Conservation (phyloP, 2,329 filamentous ascomycete species). For the Zasmidium cellare region DNA sequence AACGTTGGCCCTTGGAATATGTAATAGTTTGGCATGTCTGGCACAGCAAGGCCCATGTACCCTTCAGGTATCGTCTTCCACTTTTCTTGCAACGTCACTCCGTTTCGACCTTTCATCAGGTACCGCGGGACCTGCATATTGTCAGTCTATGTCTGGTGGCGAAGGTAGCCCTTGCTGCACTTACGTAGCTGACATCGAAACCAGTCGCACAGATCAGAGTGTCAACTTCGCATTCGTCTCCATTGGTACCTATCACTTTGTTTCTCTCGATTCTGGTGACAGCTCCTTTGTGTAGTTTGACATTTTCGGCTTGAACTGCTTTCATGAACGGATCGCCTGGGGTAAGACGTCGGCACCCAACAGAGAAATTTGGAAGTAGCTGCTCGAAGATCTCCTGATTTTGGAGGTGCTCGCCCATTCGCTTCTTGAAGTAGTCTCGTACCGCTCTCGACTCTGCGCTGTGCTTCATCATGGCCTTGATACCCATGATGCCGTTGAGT, state of each 20-base stretch:
- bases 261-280: not conserved
- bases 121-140: constrained; percentile 11
- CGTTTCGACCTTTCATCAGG: constrained; percentile 24
- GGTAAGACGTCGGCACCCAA: constrained; percentile 49
- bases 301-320: constrained; percentile 48
- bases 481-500: constrained; percentile 8
- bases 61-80: constrained; percentile 41
- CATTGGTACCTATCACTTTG: not conserved
- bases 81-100: constrained; percentile 31
- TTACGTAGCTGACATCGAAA: constrained; percentile 33
- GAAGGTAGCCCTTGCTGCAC: not conserved
- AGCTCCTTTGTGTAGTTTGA: constrained; percentile 20
- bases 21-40: constrained; percentile 32
- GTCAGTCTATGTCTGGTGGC: not conserved
- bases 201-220: constrained; percentile 38
- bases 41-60: constrained; percentile 25
- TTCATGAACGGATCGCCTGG: constrained; percentile 55
- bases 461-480: constrained; percentile 12
- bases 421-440: not conserved
- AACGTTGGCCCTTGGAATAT: constrained; percentile 16
- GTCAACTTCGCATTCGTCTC: constrained; percentile 26
- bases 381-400: not conserved
- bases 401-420: constrained; percentile 5
- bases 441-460: not conserved
- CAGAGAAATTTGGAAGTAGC: constrained; percentile 1